Base-by-base conservation (phyloP, 495 filamentous ascomycete species). In the Parathielavia hyrcaniae region DNA sequence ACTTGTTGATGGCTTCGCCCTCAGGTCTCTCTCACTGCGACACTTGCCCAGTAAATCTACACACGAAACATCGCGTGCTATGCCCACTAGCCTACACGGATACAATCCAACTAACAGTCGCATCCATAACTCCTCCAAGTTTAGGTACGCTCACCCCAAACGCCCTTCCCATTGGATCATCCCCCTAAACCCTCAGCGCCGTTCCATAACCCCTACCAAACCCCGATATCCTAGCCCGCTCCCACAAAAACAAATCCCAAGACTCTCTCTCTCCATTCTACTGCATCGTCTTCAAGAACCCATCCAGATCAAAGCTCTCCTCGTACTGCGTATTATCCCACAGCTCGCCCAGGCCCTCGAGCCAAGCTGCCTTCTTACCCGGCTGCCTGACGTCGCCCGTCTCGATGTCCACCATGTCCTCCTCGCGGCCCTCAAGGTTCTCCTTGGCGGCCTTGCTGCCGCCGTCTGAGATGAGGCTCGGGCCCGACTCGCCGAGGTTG, bases 261-360 rank as follows among this genome's bases (percentile, higher is more conserved):
- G 47, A 52, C 23, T 17, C 13, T 38, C 43, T n/a, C 22, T 17
- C 12, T 20, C 39, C 55, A 7, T 16, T 8, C 49, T 61, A 77
- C 69, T 89, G 88, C 89, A 98, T 96, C 46, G 79, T 89, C 62
- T 85, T 87, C 73, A 97, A 76, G 76, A 96, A 98, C 2, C 87
- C 89, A 64, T 93, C 90, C 60, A 98, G 73, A 69, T 96, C 87
- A 67, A 95, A 98, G 72, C 93, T 91, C 74, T 97, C 92, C 72
- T 96, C 90, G 73, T 98, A 98, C 73, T 93, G 91, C 54, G 79
- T 81, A 64, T 96, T 91, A 68, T 98, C 93, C 92, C 92, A 97
- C 51, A 98, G 77, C 72, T 98, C 93, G 58, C 90, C 91, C 44
- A 98, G 69, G 64, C 96, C 95, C 68, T 97, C 93, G 44, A 97